Evolutionary conservation across 2,329 filamentous ascomycete genomes (phyloP).

Genomic region (Paecilomyces variotii): DNA sequence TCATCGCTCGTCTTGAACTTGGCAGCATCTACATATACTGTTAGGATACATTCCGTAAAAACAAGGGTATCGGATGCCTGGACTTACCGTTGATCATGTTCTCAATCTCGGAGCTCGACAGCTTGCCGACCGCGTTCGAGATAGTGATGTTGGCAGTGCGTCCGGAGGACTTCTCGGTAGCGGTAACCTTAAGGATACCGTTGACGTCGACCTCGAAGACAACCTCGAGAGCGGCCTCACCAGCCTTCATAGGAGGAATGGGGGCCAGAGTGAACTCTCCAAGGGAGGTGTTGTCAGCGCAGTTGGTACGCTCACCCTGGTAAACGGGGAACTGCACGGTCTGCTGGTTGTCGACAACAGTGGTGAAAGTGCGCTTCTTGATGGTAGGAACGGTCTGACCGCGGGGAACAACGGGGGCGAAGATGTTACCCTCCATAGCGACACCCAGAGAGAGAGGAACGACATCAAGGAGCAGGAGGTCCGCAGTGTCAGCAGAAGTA

Average conservation of each 20-base stretch:
- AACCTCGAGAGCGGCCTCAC: slow-evolving; percentile 92
- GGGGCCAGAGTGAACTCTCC: slow-evolving; percentile 96
- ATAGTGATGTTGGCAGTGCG: slow-evolving; percentile 99
- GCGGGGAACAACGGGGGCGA: slow-evolving; percentile 82
- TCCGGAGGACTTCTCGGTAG: slow-evolving; percentile 97
- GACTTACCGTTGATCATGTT: slow-evolving; percentile 80
- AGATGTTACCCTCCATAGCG: slow-evolving; percentile 99
- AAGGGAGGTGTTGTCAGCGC: slow-evolving; percentile 94
- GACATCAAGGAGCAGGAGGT: slow-evolving; percentile 93
- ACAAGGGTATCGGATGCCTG: neutral
- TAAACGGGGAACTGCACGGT: slow-evolving; percentile 86
- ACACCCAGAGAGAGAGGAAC: slow-evolving; percentile 95
- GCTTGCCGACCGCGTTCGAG: slow-evolving; percentile 98
- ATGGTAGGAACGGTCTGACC: slow-evolving; percentile 68
- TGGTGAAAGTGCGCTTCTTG: slow-evolving; percentile 88
- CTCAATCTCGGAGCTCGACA: slow-evolving; percentile 89
- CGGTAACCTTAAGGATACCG: slow-evolving; percentile 98
- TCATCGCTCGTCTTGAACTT: slow-evolving; percentile 98
- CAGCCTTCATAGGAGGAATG: slow-evolving; percentile 77
- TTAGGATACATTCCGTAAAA: neutral
- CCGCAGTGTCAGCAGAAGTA: slow-evolving; percentile 84
- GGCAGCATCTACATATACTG: slow-evolving; percentile 61
- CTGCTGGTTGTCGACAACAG: slow-evolving; percentile 57
- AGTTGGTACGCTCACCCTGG: slow-evolving; percentile 97
- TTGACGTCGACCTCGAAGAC: slow-evolving; percentile 99